phyloP scores from a whole-genome alignment of 2,329 filamentous ascomycete genomes.

The Elsinoe batatas region DNA sequence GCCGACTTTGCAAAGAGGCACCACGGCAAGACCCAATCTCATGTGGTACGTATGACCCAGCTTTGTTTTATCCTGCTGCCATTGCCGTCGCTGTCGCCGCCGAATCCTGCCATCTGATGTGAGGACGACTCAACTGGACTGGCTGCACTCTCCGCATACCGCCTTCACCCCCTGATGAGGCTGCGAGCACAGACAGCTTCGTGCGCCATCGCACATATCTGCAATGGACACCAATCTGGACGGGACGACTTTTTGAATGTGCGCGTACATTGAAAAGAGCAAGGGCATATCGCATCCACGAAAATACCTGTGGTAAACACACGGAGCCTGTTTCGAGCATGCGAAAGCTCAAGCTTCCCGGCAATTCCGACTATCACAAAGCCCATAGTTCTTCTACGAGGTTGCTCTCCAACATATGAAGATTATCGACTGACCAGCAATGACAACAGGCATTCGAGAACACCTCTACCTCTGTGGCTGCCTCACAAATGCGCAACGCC shows the following conservation, averaged over 20 bases:
- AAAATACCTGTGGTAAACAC: neutral
- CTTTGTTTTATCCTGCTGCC: neutral
- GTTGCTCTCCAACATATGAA: too few species aligned
- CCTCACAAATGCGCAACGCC: conserved; percentile 97
- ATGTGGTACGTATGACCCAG: conserved; percentile 58
- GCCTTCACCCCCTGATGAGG: neutral
- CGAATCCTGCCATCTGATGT: neutral
- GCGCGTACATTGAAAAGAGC: neutral
- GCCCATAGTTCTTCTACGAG: too few species aligned
- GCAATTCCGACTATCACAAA: neutral
- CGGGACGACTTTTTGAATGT: neutral
- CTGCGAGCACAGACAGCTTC: neutral
- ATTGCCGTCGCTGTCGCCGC: neutral
- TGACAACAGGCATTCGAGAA: conserved; percentile 83
- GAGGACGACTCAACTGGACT: neutral
- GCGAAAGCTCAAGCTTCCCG: neutral
- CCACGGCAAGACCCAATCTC: conserved; percentile 76
- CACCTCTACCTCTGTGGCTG: conserved; percentile 94
- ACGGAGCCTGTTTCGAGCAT: neutral
- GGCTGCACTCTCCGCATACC: neutral
- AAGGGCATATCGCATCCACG: neutral
- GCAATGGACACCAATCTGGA: too few species aligned
- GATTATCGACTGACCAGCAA: neutral
- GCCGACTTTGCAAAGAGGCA: conserved; percentile 52
- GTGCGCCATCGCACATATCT: too few species aligned